Evolutionary conservation across 2,329 filamentous ascomycete species (phyloP).

Genomic region (Cladobotryum protrusum): DNA sequence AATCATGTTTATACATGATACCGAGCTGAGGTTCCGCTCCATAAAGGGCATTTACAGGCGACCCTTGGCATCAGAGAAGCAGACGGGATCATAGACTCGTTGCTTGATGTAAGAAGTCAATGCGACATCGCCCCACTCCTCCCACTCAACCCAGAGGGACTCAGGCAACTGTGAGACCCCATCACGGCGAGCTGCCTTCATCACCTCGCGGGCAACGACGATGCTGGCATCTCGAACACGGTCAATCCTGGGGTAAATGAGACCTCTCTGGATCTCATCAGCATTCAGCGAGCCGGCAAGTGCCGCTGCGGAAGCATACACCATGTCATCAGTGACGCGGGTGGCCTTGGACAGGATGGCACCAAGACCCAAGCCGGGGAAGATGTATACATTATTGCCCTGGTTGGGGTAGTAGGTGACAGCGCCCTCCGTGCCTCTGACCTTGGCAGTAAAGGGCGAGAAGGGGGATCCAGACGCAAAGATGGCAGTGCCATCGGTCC

Average conservation of each 20-base stretch:
- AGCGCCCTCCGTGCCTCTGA: constrained; percentile 44
- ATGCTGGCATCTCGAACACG: constrained; percentile 88
- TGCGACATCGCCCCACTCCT: constrained; percentile 62
- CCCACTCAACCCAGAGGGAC: constrained; percentile 64
- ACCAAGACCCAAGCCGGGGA: constrained; percentile 91
- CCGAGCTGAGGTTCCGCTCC: neutral
- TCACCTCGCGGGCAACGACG: constrained; percentile 81
- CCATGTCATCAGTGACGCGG: constrained; percentile 88
- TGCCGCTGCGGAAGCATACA: constrained; percentile 84
- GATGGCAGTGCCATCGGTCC: constrained; percentile 86
- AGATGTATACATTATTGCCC: constrained; percentile 88
- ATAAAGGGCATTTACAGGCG: constrained; percentile 21
- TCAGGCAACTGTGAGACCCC: constrained; percentile 67
- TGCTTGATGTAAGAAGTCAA: constrained; percentile 55
- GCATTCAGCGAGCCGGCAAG: constrained; percentile 71
- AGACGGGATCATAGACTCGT: constrained; percentile 53
- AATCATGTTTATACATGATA: neutral
- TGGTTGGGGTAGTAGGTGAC: constrained; percentile 72
- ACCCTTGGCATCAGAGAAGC: constrained; percentile 31
- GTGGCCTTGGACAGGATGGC: constrained; percentile 86
- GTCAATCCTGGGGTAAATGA: constrained; percentile 86
- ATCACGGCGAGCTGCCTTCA: constrained; percentile 81
- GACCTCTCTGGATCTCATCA: constrained; percentile 74
- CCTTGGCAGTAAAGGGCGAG: constrained; percentile 62
- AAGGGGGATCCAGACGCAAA: constrained; percentile 97